Evolutionary conservation across 345 rosid species (phyloP).

Genomic region (Hirschfeldia incana): DNA sequence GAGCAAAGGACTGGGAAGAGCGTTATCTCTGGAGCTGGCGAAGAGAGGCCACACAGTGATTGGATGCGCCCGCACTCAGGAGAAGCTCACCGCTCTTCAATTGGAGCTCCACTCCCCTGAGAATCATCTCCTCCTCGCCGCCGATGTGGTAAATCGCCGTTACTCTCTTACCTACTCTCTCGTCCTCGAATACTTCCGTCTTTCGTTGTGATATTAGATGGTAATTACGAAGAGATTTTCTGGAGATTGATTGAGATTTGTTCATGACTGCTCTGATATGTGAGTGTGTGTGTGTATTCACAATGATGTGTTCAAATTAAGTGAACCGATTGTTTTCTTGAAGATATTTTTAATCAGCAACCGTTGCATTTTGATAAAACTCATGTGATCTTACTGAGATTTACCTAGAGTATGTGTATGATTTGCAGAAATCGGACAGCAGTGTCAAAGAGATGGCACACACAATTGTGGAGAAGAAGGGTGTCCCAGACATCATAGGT

Average conservation of each 20-base stretch:
- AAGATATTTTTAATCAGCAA: background rate
- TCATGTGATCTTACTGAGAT: background rate
- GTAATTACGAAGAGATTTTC: background rate
- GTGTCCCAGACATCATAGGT: slow-evolving; percentile 90
- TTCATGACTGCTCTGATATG: background rate
- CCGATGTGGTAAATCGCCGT: slow-evolving; percentile 60
- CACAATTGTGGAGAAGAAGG: slow-evolving; percentile 73
- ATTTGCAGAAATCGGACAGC: slow-evolving; percentile 61
- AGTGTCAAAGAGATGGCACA: slow-evolving; percentile 79
- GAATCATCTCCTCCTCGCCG: slow-evolving; percentile 69
- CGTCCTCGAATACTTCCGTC: background rate
- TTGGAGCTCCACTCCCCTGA: slow-evolving; percentile 54
- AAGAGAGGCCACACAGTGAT: slow-evolving; percentile 83
- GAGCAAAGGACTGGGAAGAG: slow-evolving; percentile 85
- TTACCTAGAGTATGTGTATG: background rate
- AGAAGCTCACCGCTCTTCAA: slow-evolving; percentile 67
- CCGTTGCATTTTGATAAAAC: slow-evolving; percentile 1
- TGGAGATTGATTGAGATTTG: background rate
- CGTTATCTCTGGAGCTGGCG: slow-evolving; percentile 82
- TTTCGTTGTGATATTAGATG: slow-evolving; percentile 3
- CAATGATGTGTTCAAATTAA: background rate
- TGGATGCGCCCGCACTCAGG: slow-evolving; percentile 90
- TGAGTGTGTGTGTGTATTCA: background rate
- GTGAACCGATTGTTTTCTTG: background rate
- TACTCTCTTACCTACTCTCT: background rate